phyloP scores from a whole-genome alignment of 2,329 filamentous ascomycete genomes.

The Phyllosticta citrichinensis region DNA sequence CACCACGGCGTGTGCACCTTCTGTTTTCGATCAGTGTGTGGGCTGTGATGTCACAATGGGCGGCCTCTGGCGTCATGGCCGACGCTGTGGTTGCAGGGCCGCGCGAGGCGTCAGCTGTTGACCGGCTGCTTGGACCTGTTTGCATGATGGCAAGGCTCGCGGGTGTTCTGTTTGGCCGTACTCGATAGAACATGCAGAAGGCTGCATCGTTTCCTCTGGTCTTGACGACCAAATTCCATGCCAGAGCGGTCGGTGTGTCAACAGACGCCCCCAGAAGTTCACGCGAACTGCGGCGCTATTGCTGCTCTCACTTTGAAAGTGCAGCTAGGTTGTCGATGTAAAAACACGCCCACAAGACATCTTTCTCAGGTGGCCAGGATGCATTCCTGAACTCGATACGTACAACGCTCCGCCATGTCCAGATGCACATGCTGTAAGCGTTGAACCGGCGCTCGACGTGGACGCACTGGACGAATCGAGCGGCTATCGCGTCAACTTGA shows the following conservation, averaged over 20 bases:
- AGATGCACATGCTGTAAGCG: background rate
- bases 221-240: no score
- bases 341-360: background rate
- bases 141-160: background rate
- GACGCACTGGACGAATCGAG: background rate
- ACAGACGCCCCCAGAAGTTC: background rate
- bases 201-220: no score
- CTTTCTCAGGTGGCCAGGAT: background rate
- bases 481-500: background rate
- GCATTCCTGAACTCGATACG: background rate
- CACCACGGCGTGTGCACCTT: background rate
- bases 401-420: background rate
- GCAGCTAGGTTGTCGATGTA: background rate
- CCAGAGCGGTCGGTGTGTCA: no score
- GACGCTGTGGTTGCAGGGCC: background rate
- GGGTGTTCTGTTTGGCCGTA: background rate
- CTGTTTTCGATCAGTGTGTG: background rate
- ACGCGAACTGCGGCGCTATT: background rate
- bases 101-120: background rate
- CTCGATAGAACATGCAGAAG: no score
- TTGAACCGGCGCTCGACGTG: background rate
- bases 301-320: background rate
- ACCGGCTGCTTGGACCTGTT: background rate
- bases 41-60: background rate
- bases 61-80: background rate